Evolutionary conservation across 179 eudicot species (phyloP).

Genomic region (Sideroxylon spinosum): DNA sequence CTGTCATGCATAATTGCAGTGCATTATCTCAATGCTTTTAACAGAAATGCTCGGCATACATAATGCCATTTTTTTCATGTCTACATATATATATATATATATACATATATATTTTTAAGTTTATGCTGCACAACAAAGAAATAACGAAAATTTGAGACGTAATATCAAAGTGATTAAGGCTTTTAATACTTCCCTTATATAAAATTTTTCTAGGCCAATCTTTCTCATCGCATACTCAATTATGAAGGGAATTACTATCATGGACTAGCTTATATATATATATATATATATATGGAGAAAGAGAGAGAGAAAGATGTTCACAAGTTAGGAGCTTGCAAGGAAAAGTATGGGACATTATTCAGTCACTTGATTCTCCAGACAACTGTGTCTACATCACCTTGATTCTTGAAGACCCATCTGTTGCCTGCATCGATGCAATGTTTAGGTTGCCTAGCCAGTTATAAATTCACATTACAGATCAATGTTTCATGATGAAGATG

Average conservation of each 20-base stretch:
- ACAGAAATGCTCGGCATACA: too few species aligned
- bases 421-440: not conserved
- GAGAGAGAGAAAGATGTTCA: not conserved
- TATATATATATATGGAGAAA: too few species aligned
- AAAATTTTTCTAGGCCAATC: slow-evolving; percentile 3
- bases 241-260: not conserved
- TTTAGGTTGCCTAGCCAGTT: not conserved
- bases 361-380: not conserved
- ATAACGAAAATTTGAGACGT: not conserved
- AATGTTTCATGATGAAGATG: too few species aligned
- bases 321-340: not conserved
- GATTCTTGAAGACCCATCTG: slow-evolving; percentile 8
- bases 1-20: too few species aligned
- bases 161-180: not conserved
- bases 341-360: not conserved
- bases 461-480: too few species aligned
- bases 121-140: too few species aligned
- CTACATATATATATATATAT: too few species aligned
- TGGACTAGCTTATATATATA: not conserved
- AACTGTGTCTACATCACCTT: not conserved
- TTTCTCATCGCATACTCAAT: not conserved
- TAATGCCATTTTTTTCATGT: too few species aligned
- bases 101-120: too few species aligned
- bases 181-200: not conserved
- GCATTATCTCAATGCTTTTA: too few species aligned